Conservation (phyloP, 116 monocot species). For the Thalassia testudinum region DNA sequence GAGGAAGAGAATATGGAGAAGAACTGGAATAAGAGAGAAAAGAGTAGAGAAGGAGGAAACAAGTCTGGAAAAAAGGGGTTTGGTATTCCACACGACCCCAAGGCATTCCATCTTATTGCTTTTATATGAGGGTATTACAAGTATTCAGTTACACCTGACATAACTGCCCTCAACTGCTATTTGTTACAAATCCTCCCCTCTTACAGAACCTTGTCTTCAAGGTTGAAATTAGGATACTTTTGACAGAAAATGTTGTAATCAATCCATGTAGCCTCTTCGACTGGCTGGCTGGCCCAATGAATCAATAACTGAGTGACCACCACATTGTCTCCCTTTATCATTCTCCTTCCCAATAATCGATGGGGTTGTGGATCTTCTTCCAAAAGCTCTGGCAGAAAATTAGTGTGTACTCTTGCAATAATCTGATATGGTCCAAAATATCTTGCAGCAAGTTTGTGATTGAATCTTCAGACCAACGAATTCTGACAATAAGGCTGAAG, state of each 20-base stretch:
- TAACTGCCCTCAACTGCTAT: too few relatives aligned
- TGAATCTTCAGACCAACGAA: not conserved
- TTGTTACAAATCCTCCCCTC: not conserved
- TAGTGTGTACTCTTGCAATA: not conserved
- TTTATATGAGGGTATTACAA: too few relatives aligned
- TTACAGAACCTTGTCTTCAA: not conserved
- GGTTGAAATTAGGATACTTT: not conserved
- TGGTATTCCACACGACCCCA: too few relatives aligned
- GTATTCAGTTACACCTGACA: too few relatives aligned
- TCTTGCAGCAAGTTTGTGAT: not conserved
- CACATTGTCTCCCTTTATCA: not conserved
- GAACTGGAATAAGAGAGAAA: too few relatives aligned
- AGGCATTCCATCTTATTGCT: too few relatives aligned
- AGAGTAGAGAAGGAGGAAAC: too few relatives aligned
- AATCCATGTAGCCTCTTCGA: not conserved
- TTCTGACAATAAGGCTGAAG: constrained; percentile 5
- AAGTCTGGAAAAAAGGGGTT: too few relatives aligned
- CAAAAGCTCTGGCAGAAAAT: not conserved
- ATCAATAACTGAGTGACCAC: not conserved
- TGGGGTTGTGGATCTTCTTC: not conserved
- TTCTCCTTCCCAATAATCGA: not conserved
- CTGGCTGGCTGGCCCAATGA: not conserved
- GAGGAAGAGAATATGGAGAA: too few relatives aligned
- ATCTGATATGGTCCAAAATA: constrained; percentile 4
- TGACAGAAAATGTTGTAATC: not conserved